These are phyloP conservation scores for Colletotrichum tropicicola DNA, from an alignment of 2,329 filamentous ascomycete genomes.

Conservation along the genomic window DNA sequence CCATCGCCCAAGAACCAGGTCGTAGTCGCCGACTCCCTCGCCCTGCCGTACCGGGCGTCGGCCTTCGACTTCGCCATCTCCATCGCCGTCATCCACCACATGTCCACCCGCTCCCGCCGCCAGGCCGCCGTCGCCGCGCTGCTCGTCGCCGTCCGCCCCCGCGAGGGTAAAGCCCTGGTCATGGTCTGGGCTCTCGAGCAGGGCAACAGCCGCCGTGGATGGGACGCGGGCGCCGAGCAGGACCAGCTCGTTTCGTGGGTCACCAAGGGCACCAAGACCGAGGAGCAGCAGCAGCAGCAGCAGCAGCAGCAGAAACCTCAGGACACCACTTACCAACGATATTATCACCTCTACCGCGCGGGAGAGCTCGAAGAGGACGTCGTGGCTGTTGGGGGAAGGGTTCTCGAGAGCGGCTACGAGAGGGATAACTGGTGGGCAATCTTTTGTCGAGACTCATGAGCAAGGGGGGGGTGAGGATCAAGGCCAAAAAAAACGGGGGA, in stretches of 20 bases:
- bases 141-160: constrained; percentile 68
- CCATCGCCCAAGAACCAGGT: constrained; percentile 53
- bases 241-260: constrained; percentile 98
- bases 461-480: background rate
- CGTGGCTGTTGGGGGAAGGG: constrained; percentile 74
- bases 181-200: constrained; percentile 99
- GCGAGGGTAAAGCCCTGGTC: constrained; percentile 77
- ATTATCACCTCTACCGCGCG: constrained; percentile 91
- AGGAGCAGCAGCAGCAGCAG: too few relatives aligned
- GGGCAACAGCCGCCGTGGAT: constrained; percentile 83
- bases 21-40: constrained; percentile 82
- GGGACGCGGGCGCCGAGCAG: constrained; percentile 84
- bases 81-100: constrained; percentile 93
- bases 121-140: constrained; percentile 77
- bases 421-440: constrained; percentile 99
- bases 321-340: constrained; percentile 76
- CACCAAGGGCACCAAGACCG: constrained; percentile 53
- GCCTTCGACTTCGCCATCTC: constrained; percentile 85
- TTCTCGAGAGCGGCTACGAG: constrained; percentile 88
- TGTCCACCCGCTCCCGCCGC: constrained; percentile 80
- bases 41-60: constrained; percentile 76
- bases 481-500: background rate
- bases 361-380: constrained; percentile 89
- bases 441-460: constrained; percentile 39
- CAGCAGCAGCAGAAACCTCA: constrained; percentile 2